Conservation (phyloP, 805 yeast species). For the Yamadazyma sp. region DNA sequence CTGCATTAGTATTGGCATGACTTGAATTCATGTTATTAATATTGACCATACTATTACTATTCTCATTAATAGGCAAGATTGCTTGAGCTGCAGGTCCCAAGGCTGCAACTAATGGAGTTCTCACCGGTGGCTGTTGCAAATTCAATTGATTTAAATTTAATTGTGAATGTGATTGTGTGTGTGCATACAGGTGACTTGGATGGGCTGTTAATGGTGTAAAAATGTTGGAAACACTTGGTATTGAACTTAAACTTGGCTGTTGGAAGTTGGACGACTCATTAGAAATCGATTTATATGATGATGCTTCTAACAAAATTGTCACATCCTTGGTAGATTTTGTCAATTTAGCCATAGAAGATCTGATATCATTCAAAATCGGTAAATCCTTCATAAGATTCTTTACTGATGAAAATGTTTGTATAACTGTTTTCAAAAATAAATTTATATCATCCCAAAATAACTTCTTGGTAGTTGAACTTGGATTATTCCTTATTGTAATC, state of each 20-base stretch:
- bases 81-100: constrained; percentile 28
- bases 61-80: constrained; percentile 16
- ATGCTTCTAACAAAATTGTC: constrained; percentile 72
- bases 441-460: constrained; percentile 85
- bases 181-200: constrained; percentile 12
- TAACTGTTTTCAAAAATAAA: constrained; percentile 74
- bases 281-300: constrained; percentile 30
- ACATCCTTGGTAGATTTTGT: constrained; percentile 91
- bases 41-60: not conserved
- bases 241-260: constrained; percentile 21
- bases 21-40: constrained; percentile 1
- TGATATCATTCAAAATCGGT: constrained; percentile 73
- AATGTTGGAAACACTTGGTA: constrained; percentile 32
- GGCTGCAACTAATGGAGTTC: constrained; percentile 26
- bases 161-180: constrained; percentile 11
- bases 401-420: constrained; percentile 79
- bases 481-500: constrained; percentile 45
- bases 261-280: constrained; percentile 15
- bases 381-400: constrained; percentile 79
- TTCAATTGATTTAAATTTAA: constrained; percentile 10
- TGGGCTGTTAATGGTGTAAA: constrained; percentile 29
- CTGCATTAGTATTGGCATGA: not conserved
- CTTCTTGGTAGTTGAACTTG: constrained; percentile 50
- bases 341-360: constrained; percentile 74
- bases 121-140: constrained; percentile 15